Evolutionary conservation across 2,329 filamentous ascomycete species (phyloP).

Genomic region (Curvularia spicifera): DNA sequence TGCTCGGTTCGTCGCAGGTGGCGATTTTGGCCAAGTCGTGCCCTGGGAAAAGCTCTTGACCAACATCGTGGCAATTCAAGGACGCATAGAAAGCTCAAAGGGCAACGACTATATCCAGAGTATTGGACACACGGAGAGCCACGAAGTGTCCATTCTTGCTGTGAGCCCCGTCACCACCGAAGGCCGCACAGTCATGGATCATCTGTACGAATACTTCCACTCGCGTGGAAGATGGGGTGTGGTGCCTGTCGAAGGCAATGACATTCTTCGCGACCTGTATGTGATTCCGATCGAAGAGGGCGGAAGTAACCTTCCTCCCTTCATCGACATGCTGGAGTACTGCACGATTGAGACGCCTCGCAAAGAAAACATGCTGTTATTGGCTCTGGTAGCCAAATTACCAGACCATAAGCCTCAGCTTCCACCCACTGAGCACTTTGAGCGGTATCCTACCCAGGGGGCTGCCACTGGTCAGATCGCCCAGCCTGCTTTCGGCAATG

Average conservation of each 20-base stretch:
- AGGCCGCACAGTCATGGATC: conserved; percentile 68
- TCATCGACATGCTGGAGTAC: conserved; percentile 86
- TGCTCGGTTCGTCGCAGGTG: conserved; percentile 85
- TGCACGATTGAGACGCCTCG: conserved; percentile 76
- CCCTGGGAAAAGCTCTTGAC: conserved; percentile 81
- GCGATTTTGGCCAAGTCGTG: conserved; percentile 70
- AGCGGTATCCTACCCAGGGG: conserved; percentile 30
- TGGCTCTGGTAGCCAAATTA: conserved; percentile 76
- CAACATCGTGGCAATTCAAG: conserved; percentile 71
- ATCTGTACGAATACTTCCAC: conserved; percentile 86
- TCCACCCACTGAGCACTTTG: conserved; percentile 34
- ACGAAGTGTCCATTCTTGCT: conserved; percentile 82
- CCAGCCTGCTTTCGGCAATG: conserved; percentile 30
- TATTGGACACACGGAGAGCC: conserved; percentile 78
- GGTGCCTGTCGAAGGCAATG: conserved; percentile 66
- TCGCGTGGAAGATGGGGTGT: conserved; percentile 86
- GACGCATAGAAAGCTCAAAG: conserved; percentile 79
- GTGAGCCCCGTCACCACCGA: conserved; percentile 68
- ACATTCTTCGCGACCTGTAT: conserved; percentile 87
- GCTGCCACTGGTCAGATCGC: conserved; percentile 21
- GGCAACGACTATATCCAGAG: conserved; percentile 92
- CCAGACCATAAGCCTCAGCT: conserved; percentile 44
- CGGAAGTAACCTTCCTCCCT: conserved; percentile 73
- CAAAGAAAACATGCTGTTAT: conserved; percentile 77
- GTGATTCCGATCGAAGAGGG: conserved; percentile 83